Base-by-base conservation (phyloP, 345 rosid genomes). In the Adansonia digitata region DNA sequence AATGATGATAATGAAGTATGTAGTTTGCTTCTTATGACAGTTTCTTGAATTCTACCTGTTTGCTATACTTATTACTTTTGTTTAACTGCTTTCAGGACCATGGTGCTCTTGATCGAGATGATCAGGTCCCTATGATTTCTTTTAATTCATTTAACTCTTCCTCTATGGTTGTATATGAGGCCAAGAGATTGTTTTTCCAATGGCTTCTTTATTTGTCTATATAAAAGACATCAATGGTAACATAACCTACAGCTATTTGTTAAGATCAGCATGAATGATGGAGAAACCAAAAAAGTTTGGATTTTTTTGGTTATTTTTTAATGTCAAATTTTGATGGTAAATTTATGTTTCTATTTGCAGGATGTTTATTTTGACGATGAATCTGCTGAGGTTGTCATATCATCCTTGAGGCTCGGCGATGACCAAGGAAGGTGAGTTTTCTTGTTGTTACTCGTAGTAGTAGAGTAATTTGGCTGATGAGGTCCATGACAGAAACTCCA, bases 311-410 rank as follows among this genome's bases (percentile, higher is more conserved):
- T 2, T 72, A 46, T 24, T 75, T 29, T 46, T 72, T 51, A 76
- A 43, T 5, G 15, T 35, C 22, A 43, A 43, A 46, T 67, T n/a
- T 22, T 67, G 37, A 43, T 66, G 10, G 53, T 11, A 48, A 37
- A 77, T 46, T 9, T 27, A 42, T 12, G n/a, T 79, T 17, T 74
- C 60, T 1, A 14, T 66, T 52, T 85, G 75, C 92, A 96, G 98
- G 98, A 93, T 85, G 90, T 92, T 18, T 93, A 91, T 86, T 95
- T 93, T 46, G 94, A 91, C 67, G 94, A 95, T 79, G 99, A 93
- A 81, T 95, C 99, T 72, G 92, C 97, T 39, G 97, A 92, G 76
- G 97, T 90, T 62, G 98, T 95, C 72, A 89, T 95, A 82, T 93
- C 99, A 75, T 93, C 99, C 62, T 74, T 95, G 83, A 82, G 98